Evolutionary conservation across 75 land plant genomes (phyloP), one percentile per base, ranked within the genome.

Genomic region (Adiantum capillusveneris): DNA sequence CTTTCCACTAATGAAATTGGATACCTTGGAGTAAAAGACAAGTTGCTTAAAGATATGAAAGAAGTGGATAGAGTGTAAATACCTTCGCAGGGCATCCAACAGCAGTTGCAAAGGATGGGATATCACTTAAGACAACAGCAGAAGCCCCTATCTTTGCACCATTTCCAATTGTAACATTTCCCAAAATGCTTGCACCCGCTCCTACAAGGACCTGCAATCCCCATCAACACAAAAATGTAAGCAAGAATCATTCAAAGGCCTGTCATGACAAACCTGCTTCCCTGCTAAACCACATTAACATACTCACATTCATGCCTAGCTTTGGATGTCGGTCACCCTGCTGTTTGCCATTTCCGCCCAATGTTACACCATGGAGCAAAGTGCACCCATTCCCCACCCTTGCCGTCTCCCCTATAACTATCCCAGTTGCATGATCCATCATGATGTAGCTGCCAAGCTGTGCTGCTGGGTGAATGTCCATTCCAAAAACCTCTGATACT

Each of bases 121-220:
- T 84, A 30, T 83, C 80, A 37, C 66, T 83, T 18, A 83, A 59
- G 41, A 83, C 86, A 21, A 83, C 61, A 1, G 86, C 73, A 12
- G 80, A 72, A 11, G 84, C 86, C 37, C 84, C 84, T 24, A 83
- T 83, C 70, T 83, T 83, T 5, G 86, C 86, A 16, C 84, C 86
- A 9, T 76, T 84, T 11, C 86, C 86, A 25, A 83, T 80, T 18
- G 7, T 62, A 12, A 83, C 65, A 57, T 75, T 75, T 31, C 84
- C 84, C 11, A 83, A 64, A 11, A 83, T 73, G 41, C 71, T 83
- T 22, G 86, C 86, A 21, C 86, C 86, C 11, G 84, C 86, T 1
- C 84, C 86, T 21, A 83, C 81, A 29, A 83, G 48, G 1, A 83
- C 86, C 1, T 34, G 37, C 37, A 34, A 5, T 3, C 9, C 3